Percentiles rank a stretch among this genome's conserved stretches.
Evolutionary conservation across 768 basidiomycete genomes (phyloP).

Genomic region (Xanthoconium stramineum): DNA sequence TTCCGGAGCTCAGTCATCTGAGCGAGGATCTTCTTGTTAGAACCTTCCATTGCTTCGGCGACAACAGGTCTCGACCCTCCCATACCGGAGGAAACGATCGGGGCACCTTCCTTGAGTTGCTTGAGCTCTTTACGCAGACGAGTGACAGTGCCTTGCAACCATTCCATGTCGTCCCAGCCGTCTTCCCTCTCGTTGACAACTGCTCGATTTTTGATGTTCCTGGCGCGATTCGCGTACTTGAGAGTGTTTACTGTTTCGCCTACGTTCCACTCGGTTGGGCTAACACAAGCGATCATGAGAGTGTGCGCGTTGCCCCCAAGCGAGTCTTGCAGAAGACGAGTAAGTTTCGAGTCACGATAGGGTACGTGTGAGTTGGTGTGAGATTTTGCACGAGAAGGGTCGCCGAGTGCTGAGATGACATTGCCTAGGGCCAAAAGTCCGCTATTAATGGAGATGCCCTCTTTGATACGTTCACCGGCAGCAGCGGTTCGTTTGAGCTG

Average conservation of each 20-base stretch:
- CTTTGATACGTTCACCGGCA: constrained; percentile 93
- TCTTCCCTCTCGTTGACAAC: constrained; percentile 92
- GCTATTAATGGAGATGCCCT: constrained; percentile 98
- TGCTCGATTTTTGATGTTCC: constrained; percentile 96
- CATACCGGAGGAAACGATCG: constrained; percentile 21
- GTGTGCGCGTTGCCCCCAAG: constrained; percentile 97
- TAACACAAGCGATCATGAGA: constrained; percentile 98
- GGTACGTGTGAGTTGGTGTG: constrained; percentile 88
- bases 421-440: constrained; percentile 95
- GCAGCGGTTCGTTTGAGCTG: constrained; percentile 96
- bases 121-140: constrained; percentile 88
- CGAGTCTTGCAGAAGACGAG: constrained; percentile 73
- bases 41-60: constrained; percentile 48
- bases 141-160: constrained; percentile 84
- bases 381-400: constrained; percentile 83
- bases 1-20: constrained; percentile 83
- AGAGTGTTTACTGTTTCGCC: constrained; percentile 92
- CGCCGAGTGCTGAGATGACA: constrained; percentile 96
- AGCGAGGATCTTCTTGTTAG: constrained; percentile 71
- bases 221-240: constrained; percentile 95
- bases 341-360: constrained; percentile 98
- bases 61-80: constrained; percentile 27
- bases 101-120: constrained; percentile 65
- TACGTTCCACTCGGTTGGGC: constrained; percentile 93
- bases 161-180: constrained; percentile 98